A percentile compares a stretch with the other conserved stretches of the same genome.
Evolutionary conservation across 345 rosid genomes (phyloP).

Genomic region (Rhodamnia argentea): DNA sequence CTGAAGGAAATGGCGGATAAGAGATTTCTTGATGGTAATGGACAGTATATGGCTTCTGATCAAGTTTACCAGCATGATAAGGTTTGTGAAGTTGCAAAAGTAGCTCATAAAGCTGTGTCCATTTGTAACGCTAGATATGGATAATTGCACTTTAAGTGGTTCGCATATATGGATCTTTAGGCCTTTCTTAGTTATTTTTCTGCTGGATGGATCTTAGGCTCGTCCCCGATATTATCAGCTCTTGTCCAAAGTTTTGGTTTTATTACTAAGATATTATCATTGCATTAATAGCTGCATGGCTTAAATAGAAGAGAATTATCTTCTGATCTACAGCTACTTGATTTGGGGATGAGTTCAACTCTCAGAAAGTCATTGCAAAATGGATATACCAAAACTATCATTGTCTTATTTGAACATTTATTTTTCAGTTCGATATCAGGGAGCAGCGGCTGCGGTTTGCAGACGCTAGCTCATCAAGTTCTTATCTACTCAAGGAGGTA

Average conservation of each 20-base stretch:
- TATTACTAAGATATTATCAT: neutral
- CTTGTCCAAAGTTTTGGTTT: neutral
- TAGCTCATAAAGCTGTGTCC: neutral
- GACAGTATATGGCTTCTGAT: slow-evolving; percentile 22
- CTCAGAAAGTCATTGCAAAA: neutral
- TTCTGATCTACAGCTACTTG: neutral
- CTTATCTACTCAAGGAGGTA: slow-evolving; percentile 87
- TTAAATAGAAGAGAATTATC: neutral
- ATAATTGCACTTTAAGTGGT: neutral
- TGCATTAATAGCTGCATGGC: neutral
- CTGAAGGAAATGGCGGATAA: slow-evolving; percentile 81
- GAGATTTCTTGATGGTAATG: slow-evolving; percentile 53
- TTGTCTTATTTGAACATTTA: slow-evolving; percentile 6
- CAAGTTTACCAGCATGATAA: slow-evolving; percentile 2
- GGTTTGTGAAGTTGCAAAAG: slow-evolving; percentile 2
- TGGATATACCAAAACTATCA: neutral
- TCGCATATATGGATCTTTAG: neutral
- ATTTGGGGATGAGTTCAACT: neutral
- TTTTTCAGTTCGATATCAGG: slow-evolving; percentile 61
- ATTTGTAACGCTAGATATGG: neutral
- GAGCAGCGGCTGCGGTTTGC: slow-evolving; percentile 80
- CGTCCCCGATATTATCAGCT: neutral
- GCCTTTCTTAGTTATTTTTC: neutral
- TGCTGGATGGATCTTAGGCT: neutral
- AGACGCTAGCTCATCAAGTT: slow-evolving; percentile 57